Evolutionary conservation across 2,329 filamentous ascomycete species (phyloP).

Genomic region (Colletotrichum noveboracense): DNA sequence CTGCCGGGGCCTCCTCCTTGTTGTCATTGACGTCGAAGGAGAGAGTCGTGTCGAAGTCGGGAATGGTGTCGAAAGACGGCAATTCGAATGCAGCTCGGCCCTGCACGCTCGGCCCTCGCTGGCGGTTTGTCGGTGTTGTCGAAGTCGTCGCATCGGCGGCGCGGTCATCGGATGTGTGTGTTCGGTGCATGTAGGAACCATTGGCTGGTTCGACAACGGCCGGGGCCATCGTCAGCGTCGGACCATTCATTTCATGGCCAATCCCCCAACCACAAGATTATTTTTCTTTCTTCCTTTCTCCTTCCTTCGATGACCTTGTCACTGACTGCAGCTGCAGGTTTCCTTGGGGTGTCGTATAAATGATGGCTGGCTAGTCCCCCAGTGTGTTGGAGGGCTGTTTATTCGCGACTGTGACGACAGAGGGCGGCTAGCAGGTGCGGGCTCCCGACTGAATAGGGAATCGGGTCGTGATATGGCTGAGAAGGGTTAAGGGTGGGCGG

Average conservation of each 20-base stretch:
- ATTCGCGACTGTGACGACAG: slow-evolving; percentile 1
- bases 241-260: slow-evolving; percentile 40
- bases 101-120: slow-evolving; percentile 27
- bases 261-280: neutral
- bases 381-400: neutral
- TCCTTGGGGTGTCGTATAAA: neutral
- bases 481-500: slow-evolving; percentile 8
- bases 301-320: neutral
- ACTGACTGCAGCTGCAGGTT: slow-evolving; percentile 11
- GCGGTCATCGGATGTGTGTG: slow-evolving; percentile 37
- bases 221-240: slow-evolving; percentile 44
- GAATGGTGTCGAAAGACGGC: slow-evolving; percentile 56
- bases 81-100: slow-evolving; percentile 53
- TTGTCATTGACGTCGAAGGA: slow-evolving; percentile 38
- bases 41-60: slow-evolving; percentile 53
- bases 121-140: neutral
- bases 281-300: neutral
- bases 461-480: neutral
- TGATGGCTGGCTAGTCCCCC: neutral
- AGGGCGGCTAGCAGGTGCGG: slow-evolving; percentile 1
- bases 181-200: slow-evolving; percentile 34
- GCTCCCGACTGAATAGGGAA: neutral
- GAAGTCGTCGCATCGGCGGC: slow-evolving; percentile 18
- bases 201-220: slow-evolving; percentile 31
- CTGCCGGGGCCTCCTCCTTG: slow-evolving; percentile 24